These are phyloP conservation scores for Aschersonia sp. DNA, from an alignment of 2,329 filamentous ascomycete genomes.

Conservation along the genomic window DNA sequence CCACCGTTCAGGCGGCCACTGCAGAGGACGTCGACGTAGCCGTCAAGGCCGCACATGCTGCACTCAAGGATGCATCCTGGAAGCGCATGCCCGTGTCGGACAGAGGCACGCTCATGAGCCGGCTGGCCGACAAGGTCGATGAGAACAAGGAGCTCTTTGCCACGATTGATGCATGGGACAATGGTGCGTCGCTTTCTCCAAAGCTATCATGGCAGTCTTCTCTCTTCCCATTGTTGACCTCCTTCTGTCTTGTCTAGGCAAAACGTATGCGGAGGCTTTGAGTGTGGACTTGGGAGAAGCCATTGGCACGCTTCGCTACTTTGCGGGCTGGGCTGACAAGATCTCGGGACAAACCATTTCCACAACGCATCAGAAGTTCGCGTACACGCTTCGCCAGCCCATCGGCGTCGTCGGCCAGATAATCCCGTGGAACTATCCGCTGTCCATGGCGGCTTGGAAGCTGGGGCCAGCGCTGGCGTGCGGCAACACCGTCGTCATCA, in stretches of 20 bases:
- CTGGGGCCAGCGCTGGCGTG: conserved; percentile 58
- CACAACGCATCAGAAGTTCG: conserved; percentile 62
- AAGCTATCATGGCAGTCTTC: no score
- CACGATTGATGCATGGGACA: conserved; percentile 75
- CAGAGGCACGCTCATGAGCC: conserved; percentile 54
- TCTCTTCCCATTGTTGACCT: no score
- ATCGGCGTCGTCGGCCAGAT: conserved; percentile 74
- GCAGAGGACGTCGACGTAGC: conserved; percentile 77
- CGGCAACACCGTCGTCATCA: conserved; percentile 59
- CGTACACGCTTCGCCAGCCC: conserved; percentile 68
- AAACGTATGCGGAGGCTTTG: conserved; percentile 25
- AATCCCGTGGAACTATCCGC: conserved; percentile 80
- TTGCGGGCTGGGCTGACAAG: conserved; percentile 82
- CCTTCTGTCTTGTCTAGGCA: no score
- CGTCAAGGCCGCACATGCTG: conserved; percentile 71
- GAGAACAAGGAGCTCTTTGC: conserved; percentile 64
- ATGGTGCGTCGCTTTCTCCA: conserved; percentile 47
- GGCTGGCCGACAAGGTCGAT: conserved; percentile 69
- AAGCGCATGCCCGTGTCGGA: conserved; percentile 50
- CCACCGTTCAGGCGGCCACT: conserved; percentile 67
- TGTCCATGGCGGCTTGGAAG: conserved; percentile 76
- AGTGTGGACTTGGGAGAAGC: conserved; percentile 65
- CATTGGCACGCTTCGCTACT: conserved; percentile 54
- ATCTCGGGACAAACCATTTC: conserved; percentile 77
- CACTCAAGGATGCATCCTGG: conserved; percentile 60